Percentiles rank a stretch among this genome's conserved stretches.
These are phyloP conservation scores for Clonostachys byssicola DNA, from an alignment of 2,329 filamentous ascomycete species.

Conservation along the genomic window DNA sequence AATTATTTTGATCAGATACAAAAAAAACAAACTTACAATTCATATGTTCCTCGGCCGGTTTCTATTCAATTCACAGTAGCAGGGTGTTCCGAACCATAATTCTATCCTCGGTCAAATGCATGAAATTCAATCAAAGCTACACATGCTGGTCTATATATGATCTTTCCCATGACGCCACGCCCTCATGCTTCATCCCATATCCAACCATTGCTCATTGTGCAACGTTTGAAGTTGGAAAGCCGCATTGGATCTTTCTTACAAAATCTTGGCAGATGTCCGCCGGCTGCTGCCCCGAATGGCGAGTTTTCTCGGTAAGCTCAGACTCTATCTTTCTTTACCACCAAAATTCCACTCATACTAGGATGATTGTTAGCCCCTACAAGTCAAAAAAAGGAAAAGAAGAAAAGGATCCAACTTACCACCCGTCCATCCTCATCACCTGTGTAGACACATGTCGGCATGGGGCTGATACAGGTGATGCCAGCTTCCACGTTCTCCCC, in stretches of 20 bases:
- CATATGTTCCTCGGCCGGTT: background rate
- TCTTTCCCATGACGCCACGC: background rate
- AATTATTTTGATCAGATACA: background rate
- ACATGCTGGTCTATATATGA: background rate
- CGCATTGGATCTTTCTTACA: too few relatives aligned
- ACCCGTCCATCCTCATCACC: slow-evolving; percentile 92
- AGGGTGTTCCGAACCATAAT: background rate
- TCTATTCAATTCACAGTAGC: background rate
- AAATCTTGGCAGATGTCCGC: too few relatives aligned
- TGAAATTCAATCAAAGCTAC: too few relatives aligned
- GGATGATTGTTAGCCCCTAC: slow-evolving; percentile 4
- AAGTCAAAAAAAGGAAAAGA: background rate
- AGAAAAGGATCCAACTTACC: slow-evolving; percentile 37
- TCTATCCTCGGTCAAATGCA: background rate
- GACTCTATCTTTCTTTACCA: slow-evolving; percentile 47
- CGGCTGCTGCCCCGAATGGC: background rate
- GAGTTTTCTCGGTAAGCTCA: background rate
- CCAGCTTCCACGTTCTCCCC: slow-evolving; percentile 57
- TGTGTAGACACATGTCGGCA: slow-evolving; percentile 82
- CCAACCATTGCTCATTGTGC: background rate
- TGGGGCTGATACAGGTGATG: slow-evolving; percentile 82
- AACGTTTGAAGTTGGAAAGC: too few relatives aligned
- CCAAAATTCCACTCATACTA: slow-evolving; percentile 62
- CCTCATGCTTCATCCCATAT: background rate
- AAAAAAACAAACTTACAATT: background rate